phyloP scores from a whole-genome alignment of 2,329 filamentous ascomycete genomes.

The Fusarium phyllophilum region DNA sequence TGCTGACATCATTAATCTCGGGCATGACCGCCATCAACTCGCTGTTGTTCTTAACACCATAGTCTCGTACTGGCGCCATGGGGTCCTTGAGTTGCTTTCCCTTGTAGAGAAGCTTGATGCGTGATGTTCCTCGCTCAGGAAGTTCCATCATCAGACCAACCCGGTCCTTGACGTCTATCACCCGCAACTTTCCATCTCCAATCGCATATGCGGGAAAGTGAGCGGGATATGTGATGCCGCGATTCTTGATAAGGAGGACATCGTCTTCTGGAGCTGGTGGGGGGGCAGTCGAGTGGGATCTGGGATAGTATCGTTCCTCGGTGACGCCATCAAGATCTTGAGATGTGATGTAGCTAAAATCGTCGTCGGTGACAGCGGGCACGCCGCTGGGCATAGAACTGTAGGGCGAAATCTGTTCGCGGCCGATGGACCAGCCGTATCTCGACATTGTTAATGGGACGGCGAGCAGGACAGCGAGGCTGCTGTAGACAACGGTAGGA shows the following conservation, averaged over 20 bases:
- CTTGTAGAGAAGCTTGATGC: constrained; percentile 78
- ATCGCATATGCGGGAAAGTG: constrained; percentile 82
- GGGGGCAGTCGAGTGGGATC: constrained; percentile 48
- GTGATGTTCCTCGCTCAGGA: constrained; percentile 59
- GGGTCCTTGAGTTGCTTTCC: constrained; percentile 76
- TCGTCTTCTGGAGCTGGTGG: constrained; percentile 68
- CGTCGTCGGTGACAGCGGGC: constrained; percentile 76
- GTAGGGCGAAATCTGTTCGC: constrained; percentile 63
- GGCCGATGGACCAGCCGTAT: constrained; percentile 60
- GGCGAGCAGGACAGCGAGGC: constrained; percentile 60
- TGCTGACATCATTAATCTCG: constrained; percentile 51
- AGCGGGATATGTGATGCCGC: constrained; percentile 71
- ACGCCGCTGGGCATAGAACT: constrained; percentile 58
- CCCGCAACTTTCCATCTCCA: constrained; percentile 75
- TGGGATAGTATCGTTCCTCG: constrained; percentile 55
- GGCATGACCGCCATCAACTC: constrained; percentile 64
- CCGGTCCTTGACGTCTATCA: constrained; percentile 74
- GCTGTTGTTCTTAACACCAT: constrained; percentile 69
- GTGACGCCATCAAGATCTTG: constrained; percentile 69
- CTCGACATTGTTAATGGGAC: constrained; percentile 65
- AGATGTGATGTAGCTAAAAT: constrained; percentile 86
- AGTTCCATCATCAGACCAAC: constrained; percentile 73
- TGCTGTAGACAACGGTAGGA: constrained; percentile 61
- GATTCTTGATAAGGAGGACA: constrained; percentile 75
- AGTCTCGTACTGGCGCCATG: constrained; percentile 65